A percentile compares a stretch with the other conserved stretches of the same genome.
Evolutionary conservation across 1,284 basidiomycete species (phyloP).

Genomic region (Pulveroboletus sp.): DNA sequence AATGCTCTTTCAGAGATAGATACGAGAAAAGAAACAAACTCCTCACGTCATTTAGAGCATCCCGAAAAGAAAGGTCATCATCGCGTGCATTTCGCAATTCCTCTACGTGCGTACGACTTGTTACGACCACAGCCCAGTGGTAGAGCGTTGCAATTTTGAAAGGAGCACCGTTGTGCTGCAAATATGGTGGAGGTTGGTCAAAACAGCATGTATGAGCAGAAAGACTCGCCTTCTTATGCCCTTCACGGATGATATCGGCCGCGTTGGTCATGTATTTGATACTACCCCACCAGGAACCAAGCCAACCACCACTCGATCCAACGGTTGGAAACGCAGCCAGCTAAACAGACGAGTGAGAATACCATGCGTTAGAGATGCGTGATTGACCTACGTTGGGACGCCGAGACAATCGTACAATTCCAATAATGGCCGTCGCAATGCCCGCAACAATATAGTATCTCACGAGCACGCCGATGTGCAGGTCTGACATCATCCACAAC

Average conservation of each 20-base stretch:
- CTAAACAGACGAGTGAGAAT: background rate
- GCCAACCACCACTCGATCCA: slow-evolving; percentile 15
- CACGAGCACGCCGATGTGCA: too few species aligned
- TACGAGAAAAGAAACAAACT: too few species aligned
- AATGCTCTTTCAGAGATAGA: background rate
- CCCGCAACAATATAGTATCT: background rate
- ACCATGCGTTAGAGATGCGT: background rate
- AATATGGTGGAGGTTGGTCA: background rate
- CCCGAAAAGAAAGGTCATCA: slow-evolving; percentile 39
- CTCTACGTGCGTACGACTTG: slow-evolving; percentile 38
- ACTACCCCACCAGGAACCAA: slow-evolving; percentile 23
- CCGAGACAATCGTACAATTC: background rate
- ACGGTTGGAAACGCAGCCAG: slow-evolving; percentile 22
- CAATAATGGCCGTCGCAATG: background rate
- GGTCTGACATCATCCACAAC: too few species aligned
- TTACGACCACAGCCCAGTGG: slow-evolving; percentile 44
- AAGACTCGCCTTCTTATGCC: slow-evolving; percentile 21
- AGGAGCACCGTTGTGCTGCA: slow-evolving; percentile 36
- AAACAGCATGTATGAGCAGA: slow-evolving; percentile 1
- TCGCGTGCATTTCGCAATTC: slow-evolving; percentile 44
- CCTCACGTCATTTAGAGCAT: slow-evolving; percentile 38
- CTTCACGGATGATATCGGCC: slow-evolving; percentile 17
- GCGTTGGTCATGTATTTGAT: slow-evolving; percentile 10
- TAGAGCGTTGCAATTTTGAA: slow-evolving; percentile 45
- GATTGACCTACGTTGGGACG: slow-evolving; percentile 2